These are phyloP conservation scores for Hyphopichia pseudoburtonii DNA, from an alignment of 1,139 yeast species.

Conservation along the genomic window DNA sequence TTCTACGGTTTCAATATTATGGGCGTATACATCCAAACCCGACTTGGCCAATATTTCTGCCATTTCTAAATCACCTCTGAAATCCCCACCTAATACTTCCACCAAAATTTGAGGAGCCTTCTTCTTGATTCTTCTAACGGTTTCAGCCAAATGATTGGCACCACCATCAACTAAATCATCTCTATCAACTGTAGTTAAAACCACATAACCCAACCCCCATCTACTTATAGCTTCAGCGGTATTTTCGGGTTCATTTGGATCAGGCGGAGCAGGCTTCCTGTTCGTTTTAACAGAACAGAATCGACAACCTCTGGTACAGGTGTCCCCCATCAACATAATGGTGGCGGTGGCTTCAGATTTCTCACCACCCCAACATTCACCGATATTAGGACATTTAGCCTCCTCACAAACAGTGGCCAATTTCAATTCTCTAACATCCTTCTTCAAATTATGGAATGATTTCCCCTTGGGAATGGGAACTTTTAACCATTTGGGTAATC, in stretches of 20 bases:
- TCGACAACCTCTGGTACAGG: slow-evolving; percentile 97
- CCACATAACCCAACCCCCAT: slow-evolving; percentile 99
- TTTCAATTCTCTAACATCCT: slow-evolving; percentile 84
- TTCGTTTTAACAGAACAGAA: slow-evolving; percentile 96
- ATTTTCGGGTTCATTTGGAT: slow-evolving; percentile 95
- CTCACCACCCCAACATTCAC: slow-evolving; percentile 99
- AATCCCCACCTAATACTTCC: slow-evolving; percentile 94
- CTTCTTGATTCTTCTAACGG: slow-evolving; percentile 78
- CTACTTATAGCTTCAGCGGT: slow-evolving; percentile 96
- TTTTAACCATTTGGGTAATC: slow-evolving; percentile 91
- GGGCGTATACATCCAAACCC: slow-evolving; percentile 96
- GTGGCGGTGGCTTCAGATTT: slow-evolving; percentile 98
- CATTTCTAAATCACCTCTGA: slow-evolving; percentile 83
- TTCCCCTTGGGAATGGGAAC: slow-evolving; percentile 94
- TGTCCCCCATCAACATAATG: slow-evolving; percentile 96
- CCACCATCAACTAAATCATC: slow-evolving; percentile 96
- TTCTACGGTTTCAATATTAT: slow-evolving; percentile 95
- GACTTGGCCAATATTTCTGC: slow-evolving; percentile 78
- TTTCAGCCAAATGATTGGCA: slow-evolving; percentile 83
- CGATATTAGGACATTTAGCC: slow-evolving; percentile 97
- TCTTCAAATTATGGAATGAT: slow-evolving; percentile 74
- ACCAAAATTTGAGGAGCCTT: slow-evolving; percentile 91
- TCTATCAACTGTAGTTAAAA: slow-evolving; percentile 94
- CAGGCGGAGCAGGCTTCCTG: slow-evolving; percentile 83
- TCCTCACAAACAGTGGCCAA: slow-evolving; percentile 97